Evolutionary conservation across 2,329 filamentous ascomycete species (phyloP).

Genomic region (Diaporthe vexans): DNA sequence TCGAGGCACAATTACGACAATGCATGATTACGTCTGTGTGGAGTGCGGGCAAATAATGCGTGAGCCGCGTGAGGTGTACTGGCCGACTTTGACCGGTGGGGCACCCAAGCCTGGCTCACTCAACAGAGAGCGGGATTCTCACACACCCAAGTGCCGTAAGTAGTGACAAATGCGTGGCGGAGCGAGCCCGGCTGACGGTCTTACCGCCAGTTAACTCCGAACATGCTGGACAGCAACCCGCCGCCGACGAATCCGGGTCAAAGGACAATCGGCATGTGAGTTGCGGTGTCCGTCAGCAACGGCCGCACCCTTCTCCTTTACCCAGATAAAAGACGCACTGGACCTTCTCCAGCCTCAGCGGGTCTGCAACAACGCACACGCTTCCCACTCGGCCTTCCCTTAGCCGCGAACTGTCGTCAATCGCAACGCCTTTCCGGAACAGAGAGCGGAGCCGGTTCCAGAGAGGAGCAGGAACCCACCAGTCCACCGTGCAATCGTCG

Average conservation of each 20-base stretch:
- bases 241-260: conserved; percentile 21
- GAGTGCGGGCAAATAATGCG: not conserved
- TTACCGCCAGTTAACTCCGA: conserved; percentile 26
- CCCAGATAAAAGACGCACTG: conserved; percentile 6
- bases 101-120: not conserved
- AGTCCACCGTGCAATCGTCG: conserved; percentile 13
- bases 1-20: conserved; percentile 9
- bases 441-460: conserved; percentile 5
- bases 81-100: not conserved
- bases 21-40: conserved; percentile 10
- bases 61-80: not conserved
- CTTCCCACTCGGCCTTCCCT: not conserved
- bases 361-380: not conserved
- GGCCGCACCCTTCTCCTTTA: not conserved
- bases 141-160: too few relatives aligned
- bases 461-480: not conserved
- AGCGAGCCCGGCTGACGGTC: not conserved
- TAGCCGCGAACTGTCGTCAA: not conserved
- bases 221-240: not conserved
- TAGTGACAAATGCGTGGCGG: not conserved
- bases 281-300: not conserved
- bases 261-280: not conserved
- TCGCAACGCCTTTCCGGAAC: not conserved
- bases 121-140: not conserved
- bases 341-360: not conserved